phyloP scores from a whole-genome alignment of 306 rosid genomes.

The Ammopiptanthus mongolicus region DNA sequence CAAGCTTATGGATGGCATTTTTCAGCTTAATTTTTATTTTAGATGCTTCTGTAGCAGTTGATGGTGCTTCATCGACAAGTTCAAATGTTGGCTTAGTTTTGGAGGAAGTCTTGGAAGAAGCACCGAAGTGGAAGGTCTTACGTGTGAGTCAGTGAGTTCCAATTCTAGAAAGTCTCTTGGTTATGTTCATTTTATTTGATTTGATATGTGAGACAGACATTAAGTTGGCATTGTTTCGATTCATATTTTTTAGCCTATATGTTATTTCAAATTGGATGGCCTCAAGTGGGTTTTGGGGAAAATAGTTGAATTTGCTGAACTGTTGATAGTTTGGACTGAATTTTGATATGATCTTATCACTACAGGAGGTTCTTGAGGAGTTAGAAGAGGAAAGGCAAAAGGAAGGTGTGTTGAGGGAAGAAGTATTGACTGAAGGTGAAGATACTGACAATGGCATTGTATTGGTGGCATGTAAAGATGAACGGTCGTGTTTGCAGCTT shows the following conservation, averaged over 20 bases:
- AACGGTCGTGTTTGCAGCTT: constrained; percentile 88
- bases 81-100: constrained; percentile 41
- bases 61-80: constrained; percentile 42
- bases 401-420: constrained; percentile 45
- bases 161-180: constrained; percentile 31
- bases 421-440: constrained; percentile 46
- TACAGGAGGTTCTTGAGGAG: constrained; percentile 92
- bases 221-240: constrained; percentile 10
- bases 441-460: constrained; percentile 58
- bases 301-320: constrained; percentile 7
- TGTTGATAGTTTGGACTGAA: constrained; percentile 23
- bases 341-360: constrained; percentile 8
- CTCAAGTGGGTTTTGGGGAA: background rate
- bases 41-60: constrained; percentile 42
- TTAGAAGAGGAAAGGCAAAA: constrained; percentile 75
- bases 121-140: constrained; percentile 99
- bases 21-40: background rate
- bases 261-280: constrained; percentile 19
- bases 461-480: constrained; percentile 94
- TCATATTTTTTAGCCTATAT: background rate
- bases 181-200: constrained; percentile 19
- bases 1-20: background rate
- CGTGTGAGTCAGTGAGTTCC: constrained; percentile 99
- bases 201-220: background rate
- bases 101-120: constrained; percentile 94